These are phyloP conservation scores for Pneumocystis oryctolagi DNA, from an alignment of 1,139 yeast genomes.

Conservation along the genomic window DNA sequence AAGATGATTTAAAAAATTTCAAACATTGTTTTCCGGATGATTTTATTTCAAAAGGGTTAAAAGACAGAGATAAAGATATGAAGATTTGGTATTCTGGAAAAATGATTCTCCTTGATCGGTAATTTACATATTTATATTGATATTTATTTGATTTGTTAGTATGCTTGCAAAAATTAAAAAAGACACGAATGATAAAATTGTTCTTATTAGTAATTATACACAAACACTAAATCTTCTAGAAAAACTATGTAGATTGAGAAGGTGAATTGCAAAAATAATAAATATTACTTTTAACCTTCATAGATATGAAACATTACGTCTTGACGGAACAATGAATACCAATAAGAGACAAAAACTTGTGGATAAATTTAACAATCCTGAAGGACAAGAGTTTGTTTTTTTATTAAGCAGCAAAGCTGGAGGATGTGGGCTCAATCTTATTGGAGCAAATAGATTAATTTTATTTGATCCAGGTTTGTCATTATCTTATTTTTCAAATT, in stretches of 20 bases:
- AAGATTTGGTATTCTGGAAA: conserved; percentile 44
- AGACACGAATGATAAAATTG: conserved; percentile 88
- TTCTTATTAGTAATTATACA: conserved; percentile 82
- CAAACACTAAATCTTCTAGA: conserved; percentile 87
- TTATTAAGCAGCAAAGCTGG: conserved; percentile 92
- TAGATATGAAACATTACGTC: conserved; percentile 57
- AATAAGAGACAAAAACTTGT: conserved; percentile 88
- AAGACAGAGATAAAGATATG: conserved; percentile 46
- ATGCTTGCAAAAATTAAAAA: conserved; percentile 59
- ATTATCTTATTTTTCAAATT: background rate
- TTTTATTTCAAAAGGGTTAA: conserved; percentile 34
- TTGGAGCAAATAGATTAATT: conserved; percentile 85
- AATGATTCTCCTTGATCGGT: conserved; percentile 36
- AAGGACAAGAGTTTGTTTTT: conserved; percentile 75
- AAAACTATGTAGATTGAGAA: conserved; percentile 56
- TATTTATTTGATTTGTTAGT: conserved; percentile 29
- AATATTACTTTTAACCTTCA: background rate
- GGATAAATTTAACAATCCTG: conserved; percentile 80
- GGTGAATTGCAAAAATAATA: conserved; percentile 15
- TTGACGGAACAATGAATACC: conserved; percentile 87
- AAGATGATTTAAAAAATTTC: conserved; percentile 60
- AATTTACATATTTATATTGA: background rate
- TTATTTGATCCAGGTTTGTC: conserved; percentile 53
- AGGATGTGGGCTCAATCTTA: conserved; percentile 93
- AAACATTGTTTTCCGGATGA: conserved; percentile 53